Conservation (phyloP, 2,329 filamentous ascomycete genomes). For the Rutstroemia sp. region DNA sequence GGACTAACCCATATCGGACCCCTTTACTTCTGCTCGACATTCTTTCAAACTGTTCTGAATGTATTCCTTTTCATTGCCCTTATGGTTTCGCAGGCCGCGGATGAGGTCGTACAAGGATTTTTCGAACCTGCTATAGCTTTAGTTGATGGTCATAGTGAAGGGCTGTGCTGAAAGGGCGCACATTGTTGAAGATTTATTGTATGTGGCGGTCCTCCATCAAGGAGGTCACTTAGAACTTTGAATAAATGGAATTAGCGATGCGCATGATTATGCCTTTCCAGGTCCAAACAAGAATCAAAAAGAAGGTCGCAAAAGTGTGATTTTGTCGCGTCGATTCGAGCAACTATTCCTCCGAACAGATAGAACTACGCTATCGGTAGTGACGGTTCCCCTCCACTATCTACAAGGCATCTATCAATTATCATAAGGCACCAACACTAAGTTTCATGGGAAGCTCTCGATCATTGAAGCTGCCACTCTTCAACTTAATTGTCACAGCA, state of each 20-base stretch:
- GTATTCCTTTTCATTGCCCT: conserved; percentile 90
- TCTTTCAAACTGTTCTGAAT: conserved; percentile 90
- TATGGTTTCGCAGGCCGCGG: conserved; percentile 87
- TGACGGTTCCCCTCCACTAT: too few relatives aligned
- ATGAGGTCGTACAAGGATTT: conserved; percentile 99
- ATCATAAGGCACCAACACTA: not conserved
- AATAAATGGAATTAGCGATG: not conserved
- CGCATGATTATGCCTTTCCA: not conserved
- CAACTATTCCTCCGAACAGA: too few relatives aligned
- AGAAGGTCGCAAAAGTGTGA: not conserved
- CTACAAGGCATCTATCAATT: not conserved
- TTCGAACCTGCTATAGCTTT: conserved; percentile 67
- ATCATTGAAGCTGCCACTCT: not conserved
- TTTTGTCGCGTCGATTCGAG: not conserved
- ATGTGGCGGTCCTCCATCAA: conserved; percentile 6
- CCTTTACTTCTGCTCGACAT: conserved; percentile 87
- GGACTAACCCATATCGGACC: conserved; percentile 78
- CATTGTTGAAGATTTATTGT: conserved; percentile 9
- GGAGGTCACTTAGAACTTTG: conserved; percentile 1
- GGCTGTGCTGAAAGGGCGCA: conserved; percentile 2
- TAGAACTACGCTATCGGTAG: too few relatives aligned
- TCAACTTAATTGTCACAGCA: not conserved
- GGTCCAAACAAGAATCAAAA: not conserved
- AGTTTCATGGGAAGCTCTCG: not conserved
- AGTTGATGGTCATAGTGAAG: not conserved